A percentile compares a stretch with the other conserved stretches of the same genome.
These are phyloP conservation scores for Lasiodiplodia citricola DNA, from an alignment of 2,329 filamentous ascomycete genomes.

Conservation along the genomic window DNA sequence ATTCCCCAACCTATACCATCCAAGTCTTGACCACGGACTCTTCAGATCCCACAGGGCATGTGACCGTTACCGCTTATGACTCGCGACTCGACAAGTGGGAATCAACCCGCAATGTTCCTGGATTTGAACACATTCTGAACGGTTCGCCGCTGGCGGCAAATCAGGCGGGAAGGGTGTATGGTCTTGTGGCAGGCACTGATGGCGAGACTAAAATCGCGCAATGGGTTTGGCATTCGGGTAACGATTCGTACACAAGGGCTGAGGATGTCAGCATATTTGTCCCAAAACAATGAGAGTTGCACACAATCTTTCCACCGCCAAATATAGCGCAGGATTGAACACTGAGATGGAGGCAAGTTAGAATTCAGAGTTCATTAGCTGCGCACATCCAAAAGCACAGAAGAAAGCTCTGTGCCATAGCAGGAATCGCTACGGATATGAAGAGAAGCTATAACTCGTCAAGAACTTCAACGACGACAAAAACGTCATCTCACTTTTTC, in stretches of 20 bases:
- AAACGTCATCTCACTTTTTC: no score
- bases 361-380: no score
- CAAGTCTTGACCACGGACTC: background rate
- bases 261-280: no score
- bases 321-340: no score
- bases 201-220: background rate
- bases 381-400: no score
- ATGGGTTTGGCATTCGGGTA: background rate
- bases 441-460: no score
- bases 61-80: background rate
- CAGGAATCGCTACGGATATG: no score
- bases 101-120: background rate
- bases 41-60: background rate
- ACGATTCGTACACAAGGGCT: background rate
- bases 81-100: background rate
- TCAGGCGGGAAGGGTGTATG: background rate
- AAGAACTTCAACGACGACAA: no score
- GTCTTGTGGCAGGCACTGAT: background rate
- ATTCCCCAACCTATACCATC: background rate
- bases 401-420: no score
- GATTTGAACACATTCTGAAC: background rate
- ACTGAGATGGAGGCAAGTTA: no score
- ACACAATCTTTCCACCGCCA: no score
- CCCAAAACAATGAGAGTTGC: no score
- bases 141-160: background rate